Conservation (phyloP, 805 yeast species). For the Candida nanaspora region DNA sequence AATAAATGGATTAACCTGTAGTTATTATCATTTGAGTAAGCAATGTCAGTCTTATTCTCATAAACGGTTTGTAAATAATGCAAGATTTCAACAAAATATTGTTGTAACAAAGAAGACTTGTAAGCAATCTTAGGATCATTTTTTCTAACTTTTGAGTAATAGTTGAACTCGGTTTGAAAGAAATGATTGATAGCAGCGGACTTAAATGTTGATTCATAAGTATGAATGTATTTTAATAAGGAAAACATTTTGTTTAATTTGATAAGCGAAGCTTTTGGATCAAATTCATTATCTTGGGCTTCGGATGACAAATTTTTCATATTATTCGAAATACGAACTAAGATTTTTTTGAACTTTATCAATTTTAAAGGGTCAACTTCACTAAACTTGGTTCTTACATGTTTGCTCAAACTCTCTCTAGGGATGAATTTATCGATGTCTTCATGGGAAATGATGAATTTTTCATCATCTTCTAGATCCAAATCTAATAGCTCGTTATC, state of each 20-base stretch:
- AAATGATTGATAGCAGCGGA: not conserved
- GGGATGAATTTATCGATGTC: too few species aligned
- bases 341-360: not conserved
- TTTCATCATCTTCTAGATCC: too few species aligned
- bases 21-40: not conserved
- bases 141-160: not conserved
- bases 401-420: too few species aligned
- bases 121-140: not conserved
- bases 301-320: too few species aligned
- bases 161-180: not conserved
- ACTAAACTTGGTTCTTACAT: too few species aligned
- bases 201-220: too few species aligned
- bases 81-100: not conserved
- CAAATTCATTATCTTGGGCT: too few species aligned
- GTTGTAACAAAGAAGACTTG: not conserved
- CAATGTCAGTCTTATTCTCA: not conserved
- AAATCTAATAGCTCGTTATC: too few species aligned
- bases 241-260: not conserved
- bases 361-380: not conserved
- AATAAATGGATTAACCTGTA: not conserved
- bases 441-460: not conserved
- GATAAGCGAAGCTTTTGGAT: not conserved
- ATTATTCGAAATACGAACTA: not conserved
- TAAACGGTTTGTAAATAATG: not conserved
- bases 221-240: too few species aligned